Conservation (phyloP, 352 stramenopile species). For the Phytophthora pistaciae region DNA sequence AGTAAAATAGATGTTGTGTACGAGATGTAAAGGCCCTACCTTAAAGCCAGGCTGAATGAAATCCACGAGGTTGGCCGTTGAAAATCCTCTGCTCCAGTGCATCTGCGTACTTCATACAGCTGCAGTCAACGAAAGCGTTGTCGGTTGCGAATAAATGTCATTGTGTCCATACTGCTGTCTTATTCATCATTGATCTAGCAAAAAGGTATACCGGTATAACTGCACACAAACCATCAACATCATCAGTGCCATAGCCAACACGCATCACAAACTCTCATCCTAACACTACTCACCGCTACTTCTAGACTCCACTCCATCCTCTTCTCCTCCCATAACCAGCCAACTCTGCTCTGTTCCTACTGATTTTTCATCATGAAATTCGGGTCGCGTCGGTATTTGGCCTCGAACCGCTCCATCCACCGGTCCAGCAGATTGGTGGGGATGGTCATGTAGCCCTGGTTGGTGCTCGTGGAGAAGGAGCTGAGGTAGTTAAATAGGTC, state of each 20-base stretch:
- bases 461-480: conserved; percentile 85
- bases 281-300: conserved; percentile 4
- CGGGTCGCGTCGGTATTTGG: conserved; percentile 87
- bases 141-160: conserved; percentile 12
- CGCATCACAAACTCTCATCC: neutral
- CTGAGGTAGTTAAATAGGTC: conserved; percentile 95
- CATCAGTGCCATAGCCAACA: conserved; percentile 3
- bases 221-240: neutral
- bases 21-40: no score
- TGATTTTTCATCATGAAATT: conserved; percentile 94
- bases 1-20: conserved; percentile 4
- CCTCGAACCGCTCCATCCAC: conserved; percentile 93
- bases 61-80: no score
- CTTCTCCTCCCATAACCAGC: neutral
- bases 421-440: conserved; percentile 92
- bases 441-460: conserved; percentile 86
- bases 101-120: no score
- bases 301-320: neutral
- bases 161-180: neutral
- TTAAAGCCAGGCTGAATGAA: no score
- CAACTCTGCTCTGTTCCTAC: conserved; percentile 6
- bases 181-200: conserved; percentile 17
- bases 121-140: neutral
- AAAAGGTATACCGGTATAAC: conserved; percentile 1
- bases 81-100: no score